Base-by-base conservation (phyloP, 2,329 filamentous ascomycete species). In the Basipetospora chlamydospora region DNA sequence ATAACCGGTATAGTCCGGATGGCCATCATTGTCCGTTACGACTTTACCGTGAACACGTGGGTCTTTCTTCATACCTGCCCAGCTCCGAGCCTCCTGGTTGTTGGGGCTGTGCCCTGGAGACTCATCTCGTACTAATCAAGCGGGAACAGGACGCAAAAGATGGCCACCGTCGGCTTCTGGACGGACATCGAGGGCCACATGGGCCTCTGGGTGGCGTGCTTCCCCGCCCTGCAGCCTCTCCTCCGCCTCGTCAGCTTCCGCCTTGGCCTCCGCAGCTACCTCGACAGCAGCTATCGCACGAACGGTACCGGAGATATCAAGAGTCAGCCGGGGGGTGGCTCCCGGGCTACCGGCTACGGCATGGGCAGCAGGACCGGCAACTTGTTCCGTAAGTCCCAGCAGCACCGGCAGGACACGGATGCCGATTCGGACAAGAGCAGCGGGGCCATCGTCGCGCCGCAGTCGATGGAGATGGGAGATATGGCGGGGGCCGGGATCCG, bases 131-230 rank as follows among this genome's bases (percentile, higher is more conserved):
- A 12, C 7, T 11, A 26, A 9, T 13, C 9, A 15, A 7, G 6
- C n/a, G 26, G 3, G 26, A n/a, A 1, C 17, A 59, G 56, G 20
- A 61, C 58, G 3, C 56, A 52, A 41, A 51, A 53, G 13, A 58
- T 61, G 46, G 43, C 50, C 11, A 51, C 43, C 5, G 48, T 54
- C n/a, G 50, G 47, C 21, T 44, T 54, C 7, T 63, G 57, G 58
- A 61, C 57, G 6, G 53, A 59, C 35, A 45, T 61, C 5, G 59
- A 63, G 42, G 49, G 53, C 29, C 59, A 63, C 40, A 46, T 58
- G 29, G 60, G 58, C n/a, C 46, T 63, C 21, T 63, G 59, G 58
- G 56, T 57, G 31, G 49, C 51, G 10, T 63, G 58, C 41, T 56
- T 61, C 26, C 57, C 58, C 4, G 50, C 58, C 2, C 42, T 62